A percentile compares a stretch with the other conserved stretches of the same genome.
phyloP scores from a whole-genome alignment of 768 basidiomycete species.

The Paxillus involutus region DNA sequence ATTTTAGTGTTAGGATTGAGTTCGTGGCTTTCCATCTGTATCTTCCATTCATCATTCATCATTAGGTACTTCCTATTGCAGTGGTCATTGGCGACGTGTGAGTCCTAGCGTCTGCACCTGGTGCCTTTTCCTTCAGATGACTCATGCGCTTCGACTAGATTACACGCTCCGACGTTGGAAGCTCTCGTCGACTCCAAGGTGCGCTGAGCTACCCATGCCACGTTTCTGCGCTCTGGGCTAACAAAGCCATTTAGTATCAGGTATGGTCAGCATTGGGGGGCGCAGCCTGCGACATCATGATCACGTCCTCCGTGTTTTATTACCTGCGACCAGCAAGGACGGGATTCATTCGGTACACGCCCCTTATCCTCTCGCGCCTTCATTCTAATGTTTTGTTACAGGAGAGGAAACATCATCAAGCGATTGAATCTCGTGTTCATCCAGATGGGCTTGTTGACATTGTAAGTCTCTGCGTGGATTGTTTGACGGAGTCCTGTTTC shows the following conservation, averaged over 20 bases:
- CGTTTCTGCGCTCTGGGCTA: neutral
- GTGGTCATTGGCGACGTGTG: slow-evolving; percentile 7
- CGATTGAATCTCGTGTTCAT: slow-evolving; percentile 13
- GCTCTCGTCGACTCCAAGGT: slow-evolving; percentile 6
- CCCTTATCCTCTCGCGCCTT: neutral
- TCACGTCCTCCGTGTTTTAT: slow-evolving; percentile 16
- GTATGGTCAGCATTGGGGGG: slow-evolving; percentile 10
- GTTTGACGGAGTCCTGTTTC: neutral
- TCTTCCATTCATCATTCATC: no score
- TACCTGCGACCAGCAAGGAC: slow-evolving; percentile 14
- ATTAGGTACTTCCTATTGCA: neutral
- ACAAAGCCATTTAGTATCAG: slow-evolving; percentile 2
- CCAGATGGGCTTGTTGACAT: slow-evolving; percentile 19
- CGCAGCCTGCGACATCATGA: slow-evolving; percentile 20
- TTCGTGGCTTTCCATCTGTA: no score
- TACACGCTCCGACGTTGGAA: slow-evolving; percentile 7
- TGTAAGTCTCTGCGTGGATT: slow-evolving; percentile 3
- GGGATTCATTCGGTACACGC: slow-evolving; percentile 9
- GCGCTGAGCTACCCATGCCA: neutral
- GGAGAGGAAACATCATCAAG: slow-evolving; percentile 11
- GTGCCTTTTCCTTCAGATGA: neutral
- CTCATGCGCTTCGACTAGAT: slow-evolving; percentile 3
- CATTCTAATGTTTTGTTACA: neutral
- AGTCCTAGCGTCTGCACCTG: neutral
- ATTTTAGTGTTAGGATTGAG: no score